phyloP scores from a whole-genome alignment of 257 asterid genomes.

The Thymus quinquecostatus region DNA sequence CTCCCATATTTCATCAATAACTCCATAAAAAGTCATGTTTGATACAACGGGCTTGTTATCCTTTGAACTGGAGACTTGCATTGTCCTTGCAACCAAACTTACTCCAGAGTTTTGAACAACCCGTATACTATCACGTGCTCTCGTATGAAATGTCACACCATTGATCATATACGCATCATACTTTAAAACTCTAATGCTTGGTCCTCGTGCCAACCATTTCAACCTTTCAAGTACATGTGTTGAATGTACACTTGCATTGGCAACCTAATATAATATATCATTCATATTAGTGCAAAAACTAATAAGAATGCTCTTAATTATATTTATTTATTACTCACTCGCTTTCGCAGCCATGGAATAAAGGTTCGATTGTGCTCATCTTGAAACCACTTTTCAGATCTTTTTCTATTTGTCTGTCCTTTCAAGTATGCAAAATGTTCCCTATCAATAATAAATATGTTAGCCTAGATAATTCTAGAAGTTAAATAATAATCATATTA shows the following conservation, averaged over 20 bases:
- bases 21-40: too few relatives aligned
- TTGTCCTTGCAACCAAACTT: background rate
- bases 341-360: background rate
- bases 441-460: background rate
- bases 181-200: background rate
- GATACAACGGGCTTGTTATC: too few relatives aligned
- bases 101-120: background rate
- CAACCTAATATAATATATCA: background rate
- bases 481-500: background rate
- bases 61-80: too few relatives aligned
- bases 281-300: background rate
- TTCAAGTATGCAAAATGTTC: background rate
- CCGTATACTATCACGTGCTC: background rate
- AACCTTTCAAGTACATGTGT: background rate
- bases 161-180: background rate
- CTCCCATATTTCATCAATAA: too few relatives aligned
- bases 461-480: too few relatives aligned
- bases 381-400: background rate
- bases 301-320: background rate
- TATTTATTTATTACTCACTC: background rate
- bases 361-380: slow-evolving; percentile 1
- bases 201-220: slow-evolving; percentile 7
- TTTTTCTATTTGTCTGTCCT: background rate
- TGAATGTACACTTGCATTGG: background rate
- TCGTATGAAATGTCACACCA: background rate